These are phyloP conservation scores for Hymenotorrendiella dingleyae DNA, from an alignment of 2,329 filamentous ascomycete genomes.

Conservation along the genomic window DNA sequence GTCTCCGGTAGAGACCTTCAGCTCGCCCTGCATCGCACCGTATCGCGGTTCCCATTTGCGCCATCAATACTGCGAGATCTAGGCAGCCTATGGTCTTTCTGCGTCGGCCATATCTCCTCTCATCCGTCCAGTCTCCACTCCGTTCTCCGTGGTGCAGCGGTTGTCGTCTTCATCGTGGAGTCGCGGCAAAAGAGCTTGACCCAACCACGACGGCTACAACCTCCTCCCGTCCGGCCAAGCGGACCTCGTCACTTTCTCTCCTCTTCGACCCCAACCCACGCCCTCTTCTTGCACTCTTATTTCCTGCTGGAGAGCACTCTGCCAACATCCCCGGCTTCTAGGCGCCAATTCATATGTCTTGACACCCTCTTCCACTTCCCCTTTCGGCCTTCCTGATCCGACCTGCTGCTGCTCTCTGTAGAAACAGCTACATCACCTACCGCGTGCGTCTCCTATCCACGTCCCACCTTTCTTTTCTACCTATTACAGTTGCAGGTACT, in stretches of 20 bases:
- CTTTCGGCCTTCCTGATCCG: conserved; percentile 1
- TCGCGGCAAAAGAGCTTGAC: conserved; percentile 1
- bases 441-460: not conserved
- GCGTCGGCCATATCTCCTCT: no score
- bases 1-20: no score
- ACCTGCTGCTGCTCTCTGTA: not conserved
- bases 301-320: not conserved
- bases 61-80: no score
- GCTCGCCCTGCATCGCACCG: no score
- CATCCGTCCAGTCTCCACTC: no score
- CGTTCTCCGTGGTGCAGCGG: no score
- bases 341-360: conserved; percentile 7
- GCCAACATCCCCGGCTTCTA: not conserved
- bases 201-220: conserved; percentile 4
- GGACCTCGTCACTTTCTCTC: not conserved
- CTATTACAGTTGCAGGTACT: conserved; percentile 44
- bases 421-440: not conserved
- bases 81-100: no score
- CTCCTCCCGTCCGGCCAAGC: conserved; percentile 5
- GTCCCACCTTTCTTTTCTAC: conserved; percentile 38
- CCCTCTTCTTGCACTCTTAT: not conserved
- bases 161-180: no score
- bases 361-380: not conserved
- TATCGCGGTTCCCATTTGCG: no score
- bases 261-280: not conserved